phyloP scores from a whole-genome alignment of 2,329 filamentous ascomycete species.

The Diplodia seriata region DNA sequence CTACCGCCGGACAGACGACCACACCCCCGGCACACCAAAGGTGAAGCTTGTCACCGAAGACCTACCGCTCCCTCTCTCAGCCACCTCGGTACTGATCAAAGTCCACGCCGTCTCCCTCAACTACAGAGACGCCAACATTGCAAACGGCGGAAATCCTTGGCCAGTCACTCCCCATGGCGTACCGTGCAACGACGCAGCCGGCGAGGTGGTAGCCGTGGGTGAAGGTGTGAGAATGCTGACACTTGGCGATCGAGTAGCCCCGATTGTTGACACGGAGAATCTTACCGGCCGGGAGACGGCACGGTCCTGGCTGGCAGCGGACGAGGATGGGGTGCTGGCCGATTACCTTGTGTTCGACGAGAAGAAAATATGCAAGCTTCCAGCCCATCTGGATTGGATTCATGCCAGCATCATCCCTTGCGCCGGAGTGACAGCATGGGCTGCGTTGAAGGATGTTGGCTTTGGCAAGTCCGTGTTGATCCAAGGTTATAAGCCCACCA shows the following conservation, averaged over 20 bases:
- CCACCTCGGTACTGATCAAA: constrained; percentile 42
- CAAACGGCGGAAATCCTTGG: constrained; percentile 33
- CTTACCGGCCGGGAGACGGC: background rate
- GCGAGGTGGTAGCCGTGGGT: constrained; percentile 20
- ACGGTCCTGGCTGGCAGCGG: constrained; percentile 8
- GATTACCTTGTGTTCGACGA: constrained; percentile 2
- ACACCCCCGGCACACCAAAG: constrained; percentile 28
- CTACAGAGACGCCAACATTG: constrained; percentile 41
- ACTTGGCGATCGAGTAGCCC: background rate
- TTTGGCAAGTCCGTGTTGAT: constrained; percentile 28
- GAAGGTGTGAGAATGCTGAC: background rate
- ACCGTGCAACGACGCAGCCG: constrained; percentile 32
- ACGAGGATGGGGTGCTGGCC: constrained; percentile 10
- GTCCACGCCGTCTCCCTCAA: constrained; percentile 34
- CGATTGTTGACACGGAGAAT: constrained; percentile 1
- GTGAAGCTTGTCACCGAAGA: constrained; percentile 28
- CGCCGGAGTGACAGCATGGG: constrained; percentile 6
- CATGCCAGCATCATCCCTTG: constrained; percentile 11
- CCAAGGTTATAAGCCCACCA: constrained; percentile 23
- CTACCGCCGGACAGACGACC: constrained; percentile 27
- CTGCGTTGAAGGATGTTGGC: background rate
- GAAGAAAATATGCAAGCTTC: constrained; percentile 1
- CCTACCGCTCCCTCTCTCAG: constrained; percentile 20
- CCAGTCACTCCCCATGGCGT: constrained; percentile 30
- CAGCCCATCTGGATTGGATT: background rate